Conservation (phyloP, 2,329 filamentous ascomycete genomes). For the Epichloe aotearoae region DNA sequence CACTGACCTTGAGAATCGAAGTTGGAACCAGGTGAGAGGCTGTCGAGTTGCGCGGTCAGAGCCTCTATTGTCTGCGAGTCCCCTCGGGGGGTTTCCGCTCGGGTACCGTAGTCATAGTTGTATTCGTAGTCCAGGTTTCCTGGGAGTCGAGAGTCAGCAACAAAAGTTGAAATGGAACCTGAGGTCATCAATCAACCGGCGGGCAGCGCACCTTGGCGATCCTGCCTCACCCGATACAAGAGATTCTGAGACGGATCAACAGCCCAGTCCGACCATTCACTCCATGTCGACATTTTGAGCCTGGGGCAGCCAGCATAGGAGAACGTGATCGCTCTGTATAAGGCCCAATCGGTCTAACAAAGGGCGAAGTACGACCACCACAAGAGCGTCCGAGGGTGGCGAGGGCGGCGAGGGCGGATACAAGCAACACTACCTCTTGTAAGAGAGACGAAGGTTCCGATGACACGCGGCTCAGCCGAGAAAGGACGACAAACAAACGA, state of each 20-base stretch:
- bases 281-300: slow-evolving; percentile 9
- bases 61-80: not conserved
- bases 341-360: not conserved
- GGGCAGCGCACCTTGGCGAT: not conserved
- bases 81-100: slow-evolving; percentile 1
- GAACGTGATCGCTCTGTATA: not conserved
- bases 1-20: slow-evolving; percentile 2
- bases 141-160: not conserved
- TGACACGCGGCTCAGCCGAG: slow-evolving; percentile 4
- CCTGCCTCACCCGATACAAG: slow-evolving; percentile 14
- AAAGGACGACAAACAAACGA: not conserved
- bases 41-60: not conserved
- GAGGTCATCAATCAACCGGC: not conserved
- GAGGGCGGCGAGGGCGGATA: not conserved
- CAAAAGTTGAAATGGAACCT: not conserved
- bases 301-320: not conserved
- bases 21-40: slow-evolving; percentile 2
- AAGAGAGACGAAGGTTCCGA: slow-evolving; percentile 1
- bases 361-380: not conserved
- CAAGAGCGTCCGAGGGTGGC: not conserved
- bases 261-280: slow-evolving; percentile 16
- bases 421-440: slow-evolving; percentile 4
- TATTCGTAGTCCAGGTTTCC: slow-evolving; percentile 3
- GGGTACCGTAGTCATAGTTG: not conserved
- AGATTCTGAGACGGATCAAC: slow-evolving; percentile 9